Percentiles rank a stretch among this genome's conserved stretches.
Evolutionary conservation across 805 yeast species (phyloP).

Genomic region (Nakazawaea ishiwadae): DNA sequence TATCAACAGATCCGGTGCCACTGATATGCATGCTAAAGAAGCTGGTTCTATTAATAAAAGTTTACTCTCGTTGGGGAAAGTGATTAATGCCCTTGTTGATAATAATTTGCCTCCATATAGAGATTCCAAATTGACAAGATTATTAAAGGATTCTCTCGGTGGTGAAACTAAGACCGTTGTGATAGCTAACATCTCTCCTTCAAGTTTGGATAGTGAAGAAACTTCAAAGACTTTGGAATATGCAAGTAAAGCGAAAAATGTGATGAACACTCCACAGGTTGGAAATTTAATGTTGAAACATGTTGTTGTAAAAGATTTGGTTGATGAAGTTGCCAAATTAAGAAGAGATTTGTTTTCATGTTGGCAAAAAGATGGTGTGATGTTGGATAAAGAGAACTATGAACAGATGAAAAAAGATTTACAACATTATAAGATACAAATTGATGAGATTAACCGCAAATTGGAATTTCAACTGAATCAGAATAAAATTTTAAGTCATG

Average conservation of each 20-base stretch:
- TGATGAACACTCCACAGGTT: slow-evolving; percentile 45
- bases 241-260: slow-evolving; percentile 53
- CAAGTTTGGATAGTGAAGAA: slow-evolving; percentile 41
- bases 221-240: slow-evolving; percentile 50
- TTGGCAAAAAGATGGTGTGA: slow-evolving; percentile 60
- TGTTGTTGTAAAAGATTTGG: slow-evolving; percentile 38
- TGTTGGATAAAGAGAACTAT: slow-evolving; percentile 56
- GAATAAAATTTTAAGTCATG: slow-evolving; percentile 22
- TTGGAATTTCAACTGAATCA: slow-evolving; percentile 36
- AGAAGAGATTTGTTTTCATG: slow-evolving; percentile 57
- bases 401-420: slow-evolving; percentile 43
- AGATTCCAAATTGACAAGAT: slow-evolving; percentile 72
- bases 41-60: slow-evolving; percentile 93
- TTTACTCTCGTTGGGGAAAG: slow-evolving; percentile 81
- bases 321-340: slow-evolving; percentile 39
- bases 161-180: slow-evolving; percentile 86
- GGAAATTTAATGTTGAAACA: slow-evolving; percentile 40
- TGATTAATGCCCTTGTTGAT: slow-evolving; percentile 70
- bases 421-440: slow-evolving; percentile 45
- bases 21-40: slow-evolving; percentile 81
- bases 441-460: slow-evolving; percentile 39
- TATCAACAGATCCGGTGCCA: slow-evolving; percentile 82
- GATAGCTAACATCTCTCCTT: slow-evolving; percentile 83
- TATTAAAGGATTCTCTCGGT: slow-evolving; percentile 74
- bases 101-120: slow-evolving; percentile 69